A percentile compares a stretch with the other conserved stretches of the same genome.
Evolutionary conservation across 1,284 basidiomycete species (phyloP).

Genomic region (Ceratobasidium sp.): DNA sequence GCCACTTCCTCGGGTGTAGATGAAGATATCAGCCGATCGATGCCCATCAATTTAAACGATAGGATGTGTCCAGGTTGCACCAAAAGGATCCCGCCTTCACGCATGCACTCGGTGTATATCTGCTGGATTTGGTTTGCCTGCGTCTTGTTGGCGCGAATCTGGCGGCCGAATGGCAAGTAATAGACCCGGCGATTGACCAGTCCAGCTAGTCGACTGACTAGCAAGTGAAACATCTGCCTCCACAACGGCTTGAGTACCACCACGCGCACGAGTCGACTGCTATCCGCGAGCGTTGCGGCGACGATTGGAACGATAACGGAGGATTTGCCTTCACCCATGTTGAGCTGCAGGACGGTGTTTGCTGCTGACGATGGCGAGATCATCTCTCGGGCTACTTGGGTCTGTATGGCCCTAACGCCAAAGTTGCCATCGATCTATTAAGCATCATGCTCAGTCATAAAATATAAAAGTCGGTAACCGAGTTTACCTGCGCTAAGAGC

Average conservation of each 20-base stretch:
- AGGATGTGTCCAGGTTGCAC: conserved; percentile 63
- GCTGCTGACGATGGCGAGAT: conserved; percentile 53
- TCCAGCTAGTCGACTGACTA: conserved; percentile 56
- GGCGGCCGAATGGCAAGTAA: conserved; percentile 60
- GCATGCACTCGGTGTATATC: conserved; percentile 55
- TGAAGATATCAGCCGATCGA: conserved; percentile 51
- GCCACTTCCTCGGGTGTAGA: not conserved
- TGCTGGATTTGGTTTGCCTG: conserved; percentile 47
- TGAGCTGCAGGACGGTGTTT: conserved; percentile 60
- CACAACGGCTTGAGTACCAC: conserved; percentile 58
- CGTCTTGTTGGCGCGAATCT: conserved; percentile 47
- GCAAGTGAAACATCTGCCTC: conserved; percentile 59
- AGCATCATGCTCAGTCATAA: not conserved
- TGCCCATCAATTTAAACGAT: conserved; percentile 58
- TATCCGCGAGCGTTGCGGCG: conserved; percentile 55
- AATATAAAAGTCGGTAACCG: no score
- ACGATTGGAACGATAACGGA: conserved; percentile 60
- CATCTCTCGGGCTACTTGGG: conserved; percentile 57
- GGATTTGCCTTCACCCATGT: conserved; percentile 67
- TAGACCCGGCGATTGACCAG: conserved; percentile 59
- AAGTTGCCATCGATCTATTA: conserved; percentile 58
- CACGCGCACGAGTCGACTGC: conserved; percentile 57
- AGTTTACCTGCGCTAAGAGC: conserved; percentile 33
- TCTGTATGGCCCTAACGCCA: conserved; percentile 55
- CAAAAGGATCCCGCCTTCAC: conserved; percentile 56